phyloP scores from a whole-genome alignment of 169 alveolate species.

The Cryptosporidium muris region DNA sequence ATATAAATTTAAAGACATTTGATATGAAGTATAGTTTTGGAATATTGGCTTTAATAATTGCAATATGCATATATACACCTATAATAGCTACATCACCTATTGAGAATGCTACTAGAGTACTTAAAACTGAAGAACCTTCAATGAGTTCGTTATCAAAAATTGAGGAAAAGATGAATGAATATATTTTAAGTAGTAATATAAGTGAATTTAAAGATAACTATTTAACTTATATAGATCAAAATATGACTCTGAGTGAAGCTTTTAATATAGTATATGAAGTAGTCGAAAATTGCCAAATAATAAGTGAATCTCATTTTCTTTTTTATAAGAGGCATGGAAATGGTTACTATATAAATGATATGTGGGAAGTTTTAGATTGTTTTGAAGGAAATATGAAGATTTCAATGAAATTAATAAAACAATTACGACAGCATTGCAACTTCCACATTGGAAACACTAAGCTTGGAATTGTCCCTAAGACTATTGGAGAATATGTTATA shows the following conservation, averaged over 20 bases:
- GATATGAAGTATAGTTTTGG: too few species aligned
- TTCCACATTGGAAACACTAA: conserved; percentile 18
- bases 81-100: too few species aligned
- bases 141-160: neutral
- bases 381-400: neutral
- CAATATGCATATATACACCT: too few species aligned
- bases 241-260: conserved; percentile 9
- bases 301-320: neutral
- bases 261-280: conserved; percentile 28
- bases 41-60: too few species aligned
- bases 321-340: neutral
- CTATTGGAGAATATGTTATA: neutral
- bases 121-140: too few species aligned
- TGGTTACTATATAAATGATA: neutral
- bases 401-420: conserved; percentile 7
- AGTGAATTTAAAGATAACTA: conserved; percentile 8
- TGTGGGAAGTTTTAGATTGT: conserved; percentile 17
- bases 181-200: conserved; percentile 3
- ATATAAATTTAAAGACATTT: too few species aligned
- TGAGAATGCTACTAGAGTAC: too few species aligned
- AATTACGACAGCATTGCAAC: conserved; percentile 26
- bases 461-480: conserved; percentile 21
- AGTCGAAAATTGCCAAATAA: neutral
- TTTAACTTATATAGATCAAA: conserved; percentile 11
- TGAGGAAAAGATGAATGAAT: conserved; percentile 13